Evolutionary conservation across 169 alveolate species (phyloP).

Genomic region (Cystoisospora suis): DNA sequence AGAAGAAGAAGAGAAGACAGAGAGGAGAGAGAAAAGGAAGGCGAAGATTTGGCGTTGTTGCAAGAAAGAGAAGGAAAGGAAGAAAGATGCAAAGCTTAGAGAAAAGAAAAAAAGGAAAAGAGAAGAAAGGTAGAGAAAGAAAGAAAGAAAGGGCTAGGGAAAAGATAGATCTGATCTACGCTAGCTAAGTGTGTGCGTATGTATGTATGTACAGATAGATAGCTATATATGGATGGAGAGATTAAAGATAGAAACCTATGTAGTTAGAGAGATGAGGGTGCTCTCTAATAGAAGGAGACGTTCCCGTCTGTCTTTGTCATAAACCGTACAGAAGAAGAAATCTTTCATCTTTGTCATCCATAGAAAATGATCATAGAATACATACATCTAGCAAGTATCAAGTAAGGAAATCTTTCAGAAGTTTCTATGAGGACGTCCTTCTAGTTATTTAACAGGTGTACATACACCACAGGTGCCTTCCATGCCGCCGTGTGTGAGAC

Average conservation of each 20-base stretch:
- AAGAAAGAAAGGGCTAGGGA: background rate
- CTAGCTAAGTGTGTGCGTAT: background rate
- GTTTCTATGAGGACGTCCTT: background rate
- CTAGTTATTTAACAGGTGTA: background rate
- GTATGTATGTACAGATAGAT: background rate
- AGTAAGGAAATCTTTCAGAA: no score
- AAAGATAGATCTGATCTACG: background rate
- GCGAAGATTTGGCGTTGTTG: background rate
- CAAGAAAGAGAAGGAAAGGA: background rate
- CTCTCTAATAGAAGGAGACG: no score
- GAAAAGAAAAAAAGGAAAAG: background rate
- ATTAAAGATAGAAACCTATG: no score
- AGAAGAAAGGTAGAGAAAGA: background rate
- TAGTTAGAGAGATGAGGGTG: no score
- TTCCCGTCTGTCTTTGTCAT: no score
- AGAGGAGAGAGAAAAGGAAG: background rate
- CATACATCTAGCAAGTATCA: no score
- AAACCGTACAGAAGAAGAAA: no score
- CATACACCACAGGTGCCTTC: no score
- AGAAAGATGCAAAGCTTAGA: background rate
- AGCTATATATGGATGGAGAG: background rate
- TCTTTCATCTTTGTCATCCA: no score
- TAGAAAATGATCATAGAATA: no score
- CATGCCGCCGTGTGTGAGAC: no score
- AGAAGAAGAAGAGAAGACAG: background rate